A percentile compares a stretch with the other conserved stretches of the same genome.
These are phyloP conservation scores for Thermothielavioides terrestris DNA, from an alignment of 495 filamentous ascomycete genomes.

Conservation along the genomic window DNA sequence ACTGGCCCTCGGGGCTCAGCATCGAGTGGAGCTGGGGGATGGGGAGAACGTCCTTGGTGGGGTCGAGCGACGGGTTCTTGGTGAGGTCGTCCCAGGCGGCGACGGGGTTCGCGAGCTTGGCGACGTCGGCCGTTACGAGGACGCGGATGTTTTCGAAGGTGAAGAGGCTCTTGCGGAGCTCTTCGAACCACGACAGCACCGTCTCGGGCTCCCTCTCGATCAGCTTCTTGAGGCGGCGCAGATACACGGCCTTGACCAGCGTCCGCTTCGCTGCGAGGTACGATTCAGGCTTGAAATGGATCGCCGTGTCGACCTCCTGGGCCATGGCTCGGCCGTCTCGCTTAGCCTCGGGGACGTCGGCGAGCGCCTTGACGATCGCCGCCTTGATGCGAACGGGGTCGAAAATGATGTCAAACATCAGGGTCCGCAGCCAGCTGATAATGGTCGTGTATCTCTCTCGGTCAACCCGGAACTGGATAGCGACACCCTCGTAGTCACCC, in stretches of 20 bases:
- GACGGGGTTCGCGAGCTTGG: constrained; percentile 70
- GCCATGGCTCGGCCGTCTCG: constrained; percentile 74
- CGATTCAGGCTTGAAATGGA: constrained; percentile 65
- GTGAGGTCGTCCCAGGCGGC: constrained; percentile 66
- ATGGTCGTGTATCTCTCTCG: constrained; percentile 75
- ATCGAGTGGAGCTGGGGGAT: constrained; percentile 43
- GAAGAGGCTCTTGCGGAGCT: constrained; percentile 64
- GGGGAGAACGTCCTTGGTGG: constrained; percentile 34
- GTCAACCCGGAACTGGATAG: constrained; percentile 77
- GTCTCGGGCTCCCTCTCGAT: constrained; percentile 61
- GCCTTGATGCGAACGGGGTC: constrained; percentile 71
- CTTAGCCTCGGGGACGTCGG: constrained; percentile 90
- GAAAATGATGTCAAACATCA: constrained; percentile 82
- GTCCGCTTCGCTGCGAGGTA: constrained; percentile 69
- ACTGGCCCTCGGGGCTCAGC: constrained; percentile 61
- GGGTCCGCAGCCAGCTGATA: constrained; percentile 76
- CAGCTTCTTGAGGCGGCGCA: constrained; percentile 71
- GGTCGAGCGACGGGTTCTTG: constrained; percentile 28
- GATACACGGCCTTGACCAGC: constrained; percentile 79
- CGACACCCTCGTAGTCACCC: constrained; percentile 70
- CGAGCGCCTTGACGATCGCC: constrained; percentile 76
- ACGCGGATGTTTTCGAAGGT: constrained; percentile 75
- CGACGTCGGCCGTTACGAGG: constrained; percentile 72
- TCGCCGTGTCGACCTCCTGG: constrained; percentile 67
- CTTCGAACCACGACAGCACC: constrained; percentile 66